Conservation (phyloP, 1,284 basidiomycete species). For the Microbotryomycetes sp. region DNA sequence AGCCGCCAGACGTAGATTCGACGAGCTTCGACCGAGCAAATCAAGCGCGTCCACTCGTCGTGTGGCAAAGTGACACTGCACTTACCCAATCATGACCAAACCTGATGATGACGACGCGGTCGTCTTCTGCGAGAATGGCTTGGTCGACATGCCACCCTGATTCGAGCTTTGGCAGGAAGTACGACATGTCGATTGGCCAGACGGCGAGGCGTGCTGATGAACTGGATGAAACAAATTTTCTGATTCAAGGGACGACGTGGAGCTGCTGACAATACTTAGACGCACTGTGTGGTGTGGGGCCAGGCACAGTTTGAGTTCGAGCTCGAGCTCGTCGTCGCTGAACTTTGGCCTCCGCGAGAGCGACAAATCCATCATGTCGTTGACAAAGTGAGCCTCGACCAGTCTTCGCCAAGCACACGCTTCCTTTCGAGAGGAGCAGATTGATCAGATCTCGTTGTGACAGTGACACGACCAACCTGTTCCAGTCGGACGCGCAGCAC, state of each 20-base stretch:
- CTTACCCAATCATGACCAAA: slow-evolving; percentile 80
- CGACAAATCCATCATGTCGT: too few species aligned
- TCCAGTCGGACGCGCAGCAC: slow-evolving; percentile 69
- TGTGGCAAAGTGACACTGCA: too few species aligned
- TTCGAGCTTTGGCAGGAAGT: slow-evolving; percentile 81
- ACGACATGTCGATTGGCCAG: slow-evolving; percentile 37
- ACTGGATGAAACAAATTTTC: not conserved
- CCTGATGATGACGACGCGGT: slow-evolving; percentile 86
- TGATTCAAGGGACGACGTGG: not conserved
- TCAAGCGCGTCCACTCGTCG: too few species aligned
- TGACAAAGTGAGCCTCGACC: not conserved
- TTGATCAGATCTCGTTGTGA: too few species aligned
- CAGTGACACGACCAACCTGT: slow-evolving; percentile 49
- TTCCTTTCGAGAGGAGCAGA: too few species aligned
- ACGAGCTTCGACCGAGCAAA: too few species aligned
- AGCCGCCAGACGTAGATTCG: too few species aligned
- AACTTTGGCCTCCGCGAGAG: too few species aligned
- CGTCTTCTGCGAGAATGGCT: slow-evolving; percentile 95
- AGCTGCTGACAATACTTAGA: not conserved
- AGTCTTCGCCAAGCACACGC: not conserved
- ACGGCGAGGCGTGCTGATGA: not conserved
- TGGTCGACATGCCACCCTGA: slow-evolving; percentile 97
- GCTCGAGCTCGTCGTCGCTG: not conserved
- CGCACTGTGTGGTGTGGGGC: not conserved
- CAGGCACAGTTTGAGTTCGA: not conserved